Conservation (phyloP, 177 flowering plant species). For the Vitis hybrid region DNA sequence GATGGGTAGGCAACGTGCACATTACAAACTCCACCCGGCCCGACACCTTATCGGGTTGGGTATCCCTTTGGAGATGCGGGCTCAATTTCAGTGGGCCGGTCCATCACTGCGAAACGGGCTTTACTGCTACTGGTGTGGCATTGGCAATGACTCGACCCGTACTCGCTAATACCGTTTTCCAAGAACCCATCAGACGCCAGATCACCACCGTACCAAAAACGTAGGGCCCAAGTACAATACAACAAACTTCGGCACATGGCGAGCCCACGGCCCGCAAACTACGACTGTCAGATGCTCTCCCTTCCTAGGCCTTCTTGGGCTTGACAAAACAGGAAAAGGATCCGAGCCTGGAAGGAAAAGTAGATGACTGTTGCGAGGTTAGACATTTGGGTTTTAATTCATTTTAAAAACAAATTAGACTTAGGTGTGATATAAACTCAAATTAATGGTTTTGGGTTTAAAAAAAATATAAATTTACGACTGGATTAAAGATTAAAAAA, state of each 20-base stretch:
- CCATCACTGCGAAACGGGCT: constrained; percentile 8
- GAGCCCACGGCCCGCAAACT: constrained; percentile 12
- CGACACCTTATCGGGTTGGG: too few relatives aligned
- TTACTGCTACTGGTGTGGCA: constrained; percentile 9
- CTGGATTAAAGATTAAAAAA: too few relatives aligned
- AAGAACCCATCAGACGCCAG: constrained; percentile 8
- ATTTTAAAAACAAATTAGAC: too few relatives aligned
- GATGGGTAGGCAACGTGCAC: too few relatives aligned
- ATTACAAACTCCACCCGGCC: too few relatives aligned
- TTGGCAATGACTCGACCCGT: constrained; percentile 15
- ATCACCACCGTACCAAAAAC: constrained; percentile 16
- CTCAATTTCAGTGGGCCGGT: constrained; percentile 11
- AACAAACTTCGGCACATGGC: constrained; percentile 2
- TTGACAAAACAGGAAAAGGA: constrained; percentile 6
- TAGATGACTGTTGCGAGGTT: constrained; percentile 10
- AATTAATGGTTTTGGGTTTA: too few relatives aligned
- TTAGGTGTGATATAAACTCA: too few relatives aligned
- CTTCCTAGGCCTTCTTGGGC: constrained; percentile 12
- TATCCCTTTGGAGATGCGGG: too few relatives aligned
- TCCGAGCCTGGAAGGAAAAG: constrained; percentile 10
- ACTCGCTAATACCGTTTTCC: constrained; percentile 8
- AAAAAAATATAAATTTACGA: too few relatives aligned
- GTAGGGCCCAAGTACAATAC: constrained; percentile 11
- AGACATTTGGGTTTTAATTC: too few relatives aligned
- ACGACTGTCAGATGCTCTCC: constrained; percentile 14